These are phyloP conservation scores for Neonectria magnoliae DNA, from an alignment of 2,329 filamentous ascomycete genomes.

Conservation along the genomic window DNA sequence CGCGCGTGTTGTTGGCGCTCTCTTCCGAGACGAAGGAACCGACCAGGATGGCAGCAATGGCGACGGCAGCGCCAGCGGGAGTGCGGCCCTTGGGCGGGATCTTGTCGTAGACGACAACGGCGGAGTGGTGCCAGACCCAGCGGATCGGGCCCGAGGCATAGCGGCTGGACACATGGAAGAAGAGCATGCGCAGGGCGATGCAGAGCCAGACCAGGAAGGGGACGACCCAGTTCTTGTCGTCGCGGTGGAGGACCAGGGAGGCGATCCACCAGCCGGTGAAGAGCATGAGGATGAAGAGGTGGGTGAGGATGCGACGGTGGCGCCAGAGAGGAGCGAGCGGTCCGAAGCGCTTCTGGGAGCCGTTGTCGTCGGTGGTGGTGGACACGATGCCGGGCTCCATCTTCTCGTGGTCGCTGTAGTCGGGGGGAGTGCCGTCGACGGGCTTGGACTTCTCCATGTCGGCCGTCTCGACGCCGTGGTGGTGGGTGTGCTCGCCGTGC, in stretches of 20 bases:
- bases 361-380: conserved; percentile 41
- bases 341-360: conserved; percentile 28
- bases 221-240: conserved; percentile 82
- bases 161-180: conserved; percentile 76
- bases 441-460: conserved; percentile 13
- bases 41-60: conserved; percentile 78
- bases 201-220: conserved; percentile 84
- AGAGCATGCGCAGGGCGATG: conserved; percentile 78
- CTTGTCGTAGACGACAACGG: conserved; percentile 63
- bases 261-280: conserved; percentile 79
- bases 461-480: conserved; percentile 24
- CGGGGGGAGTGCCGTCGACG: conserved; percentile 43
- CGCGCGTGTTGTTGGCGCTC: conserved; percentile 78
- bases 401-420: conserved; percentile 55
- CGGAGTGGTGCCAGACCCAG: conserved; percentile 74
- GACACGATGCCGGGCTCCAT: conserved; percentile 45
- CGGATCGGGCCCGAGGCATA: conserved; percentile 74
- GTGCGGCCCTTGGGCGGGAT: conserved; percentile 75
- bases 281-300: conserved; percentile 56
- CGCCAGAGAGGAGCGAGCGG: conserved; percentile 53
- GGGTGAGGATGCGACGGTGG: conserved; percentile 57
- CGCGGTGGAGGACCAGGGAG: conserved; percentile 74
- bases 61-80: conserved; percentile 68
- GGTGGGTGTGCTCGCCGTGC: conserved; percentile 15
- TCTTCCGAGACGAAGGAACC: conserved; percentile 81